Conservation (phyloP, 2,329 filamentous ascomycete genomes). For the Fusarium cyanostomum region DNA sequence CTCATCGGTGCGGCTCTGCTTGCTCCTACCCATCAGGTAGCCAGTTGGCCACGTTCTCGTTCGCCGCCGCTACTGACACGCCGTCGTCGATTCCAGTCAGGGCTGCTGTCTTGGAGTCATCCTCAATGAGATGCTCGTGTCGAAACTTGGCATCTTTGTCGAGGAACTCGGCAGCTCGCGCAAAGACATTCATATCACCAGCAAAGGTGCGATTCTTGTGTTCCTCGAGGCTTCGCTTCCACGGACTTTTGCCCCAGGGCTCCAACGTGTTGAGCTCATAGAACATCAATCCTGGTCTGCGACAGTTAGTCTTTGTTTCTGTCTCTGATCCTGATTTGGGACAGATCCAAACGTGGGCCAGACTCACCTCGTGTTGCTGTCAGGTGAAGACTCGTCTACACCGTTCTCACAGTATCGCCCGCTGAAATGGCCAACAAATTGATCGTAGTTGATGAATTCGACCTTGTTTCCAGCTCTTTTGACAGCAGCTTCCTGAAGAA, state of each 20-base stretch:
- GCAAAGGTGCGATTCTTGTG: conserved; percentile 6
- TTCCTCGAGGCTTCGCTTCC: conserved; percentile 7
- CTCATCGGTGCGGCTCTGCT: not conserved
- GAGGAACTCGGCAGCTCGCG: not conserved
- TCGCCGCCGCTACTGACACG: not conserved
- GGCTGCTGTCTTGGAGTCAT: not conserved
- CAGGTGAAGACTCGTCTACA: not conserved
- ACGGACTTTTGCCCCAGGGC: not conserved
- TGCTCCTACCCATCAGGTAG: conserved; percentile 15
- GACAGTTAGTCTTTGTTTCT: not conserved
- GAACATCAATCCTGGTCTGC: conserved; percentile 9
- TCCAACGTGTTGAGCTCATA: conserved; percentile 10
- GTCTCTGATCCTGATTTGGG: too few relatives aligned
- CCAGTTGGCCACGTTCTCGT: not conserved
- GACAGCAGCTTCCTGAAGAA: not conserved
- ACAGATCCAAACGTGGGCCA: not conserved
- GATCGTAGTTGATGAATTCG: conserved; percentile 3
- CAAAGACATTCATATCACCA: not conserved
- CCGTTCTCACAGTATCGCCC: conserved; percentile 9
- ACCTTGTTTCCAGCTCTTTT: not conserved
- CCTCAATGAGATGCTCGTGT: not conserved
- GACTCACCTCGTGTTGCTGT: conserved; percentile 6
- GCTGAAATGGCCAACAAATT: conserved; percentile 8
- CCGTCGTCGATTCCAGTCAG: too few relatives aligned
- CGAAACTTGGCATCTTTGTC: not conserved